Evolutionary conservation across 2,329 filamentous ascomycete genomes (phyloP).

Genomic region (Aureobasidium pullulans): DNA sequence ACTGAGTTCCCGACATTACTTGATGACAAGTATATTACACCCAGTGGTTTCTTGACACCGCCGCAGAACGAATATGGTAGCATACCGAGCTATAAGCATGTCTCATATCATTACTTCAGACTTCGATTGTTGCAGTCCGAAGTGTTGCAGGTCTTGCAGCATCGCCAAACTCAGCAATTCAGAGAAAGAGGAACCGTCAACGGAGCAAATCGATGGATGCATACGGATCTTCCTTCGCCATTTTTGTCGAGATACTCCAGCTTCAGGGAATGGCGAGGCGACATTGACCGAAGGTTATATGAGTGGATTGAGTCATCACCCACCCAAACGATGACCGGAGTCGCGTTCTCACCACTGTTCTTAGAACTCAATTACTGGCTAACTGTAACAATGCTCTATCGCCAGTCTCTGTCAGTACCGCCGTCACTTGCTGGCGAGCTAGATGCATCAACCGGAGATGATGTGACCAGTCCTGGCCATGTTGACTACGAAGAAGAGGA

Average conservation of each 20-base stretch:
- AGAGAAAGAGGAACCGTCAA: constrained; percentile 56
- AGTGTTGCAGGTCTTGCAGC: constrained; percentile 87
- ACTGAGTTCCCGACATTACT: constrained; percentile 87
- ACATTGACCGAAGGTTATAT: constrained; percentile 74
- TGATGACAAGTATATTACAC: constrained; percentile 83
- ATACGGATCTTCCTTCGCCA: constrained; percentile 71
- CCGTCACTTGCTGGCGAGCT: constrained; percentile 76
- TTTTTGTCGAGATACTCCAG: constrained; percentile 78
- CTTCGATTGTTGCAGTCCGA: constrained; percentile 85
- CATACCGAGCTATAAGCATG: constrained; percentile 74
- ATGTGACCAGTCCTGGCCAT: constrained; percentile 47
- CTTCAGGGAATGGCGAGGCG: constrained; percentile 79
- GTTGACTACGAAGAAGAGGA: constrained; percentile 61
- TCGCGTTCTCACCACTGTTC: constrained; percentile 83
- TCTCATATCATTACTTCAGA: constrained; percentile 87
- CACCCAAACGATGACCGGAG: constrained; percentile 69
- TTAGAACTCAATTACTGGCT: constrained; percentile 97
- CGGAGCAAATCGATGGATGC: constrained; percentile 63
- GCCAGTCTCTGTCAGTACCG: constrained; percentile 78
- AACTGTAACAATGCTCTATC: constrained; percentile 89
- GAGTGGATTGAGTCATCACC: constrained; percentile 85
- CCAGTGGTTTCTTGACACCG: constrained; percentile 61
- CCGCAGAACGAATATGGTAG: constrained; percentile 36
- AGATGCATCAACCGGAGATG: constrained; percentile 45
- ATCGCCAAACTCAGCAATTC: constrained; percentile 78